A percentile compares a stretch with the other conserved stretches of the same genome.
Conservation (phyloP, 1,139 yeast species). For the Diutina rugosa region DNA sequence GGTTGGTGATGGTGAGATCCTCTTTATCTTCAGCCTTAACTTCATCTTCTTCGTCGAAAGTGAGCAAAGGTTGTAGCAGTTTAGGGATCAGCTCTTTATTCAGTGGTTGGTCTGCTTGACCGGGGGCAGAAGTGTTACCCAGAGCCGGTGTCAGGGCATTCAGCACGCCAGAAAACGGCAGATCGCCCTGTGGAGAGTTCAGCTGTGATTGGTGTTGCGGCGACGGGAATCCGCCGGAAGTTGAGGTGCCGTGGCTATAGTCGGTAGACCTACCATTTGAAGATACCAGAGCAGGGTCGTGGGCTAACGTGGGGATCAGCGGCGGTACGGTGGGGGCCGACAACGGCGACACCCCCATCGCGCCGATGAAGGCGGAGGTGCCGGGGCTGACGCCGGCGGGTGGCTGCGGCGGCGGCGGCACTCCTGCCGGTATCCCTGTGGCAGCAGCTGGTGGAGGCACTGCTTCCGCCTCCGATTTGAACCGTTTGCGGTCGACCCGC, state of each 20-base stretch:
- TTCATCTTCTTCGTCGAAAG: not conserved
- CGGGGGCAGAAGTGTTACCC: not conserved
- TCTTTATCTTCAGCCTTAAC: not conserved
- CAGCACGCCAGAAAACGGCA: not conserved
- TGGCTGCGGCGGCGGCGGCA: not conserved
- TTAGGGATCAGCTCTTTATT: not conserved
- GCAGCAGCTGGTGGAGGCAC: not conserved
- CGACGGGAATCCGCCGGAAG: not conserved
- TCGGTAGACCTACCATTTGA: not conserved
- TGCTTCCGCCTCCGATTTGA: not conserved
- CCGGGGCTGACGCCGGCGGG: not conserved
- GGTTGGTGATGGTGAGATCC: not conserved
- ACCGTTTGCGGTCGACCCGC: not conserved
- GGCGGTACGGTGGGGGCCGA: not conserved
- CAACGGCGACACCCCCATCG: not conserved
- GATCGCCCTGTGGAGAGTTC: not conserved
- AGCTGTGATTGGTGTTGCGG: not conserved
- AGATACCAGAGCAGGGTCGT: not conserved
- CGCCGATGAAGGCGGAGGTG: not conserved
- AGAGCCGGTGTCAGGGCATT: not conserved
- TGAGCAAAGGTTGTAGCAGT: not conserved
- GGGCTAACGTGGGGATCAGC: not conserved
- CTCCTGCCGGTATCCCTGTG: not conserved
- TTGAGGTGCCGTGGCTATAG: not conserved
- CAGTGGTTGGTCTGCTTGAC: not conserved